These are phyloP conservation scores for Metarhizium rileyi DNA, from an alignment of 2,329 filamentous ascomycete species.

Conservation along the genomic window DNA sequence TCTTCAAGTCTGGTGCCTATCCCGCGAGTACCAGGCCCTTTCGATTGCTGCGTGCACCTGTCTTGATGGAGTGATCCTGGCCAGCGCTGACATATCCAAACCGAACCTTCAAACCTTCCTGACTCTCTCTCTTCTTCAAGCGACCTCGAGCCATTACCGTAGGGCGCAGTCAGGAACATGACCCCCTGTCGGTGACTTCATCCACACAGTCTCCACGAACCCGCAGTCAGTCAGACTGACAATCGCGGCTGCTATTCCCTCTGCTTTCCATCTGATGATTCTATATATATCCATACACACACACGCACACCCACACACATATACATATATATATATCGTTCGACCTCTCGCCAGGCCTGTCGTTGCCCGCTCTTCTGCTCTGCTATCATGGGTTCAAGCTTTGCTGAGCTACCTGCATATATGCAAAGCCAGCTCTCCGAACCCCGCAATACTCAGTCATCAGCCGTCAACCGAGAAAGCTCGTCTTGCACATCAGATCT, in stretches of 20 bases:
- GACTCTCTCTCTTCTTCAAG: background rate
- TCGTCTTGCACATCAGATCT: constrained; percentile 26
- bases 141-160: constrained; percentile 3
- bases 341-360: background rate
- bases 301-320: no score
- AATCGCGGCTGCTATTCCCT: background rate
- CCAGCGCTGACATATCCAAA: background rate
- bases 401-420: constrained; percentile 30
- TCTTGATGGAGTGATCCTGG: background rate
- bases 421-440: constrained; percentile 28
- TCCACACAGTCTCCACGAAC: constrained; percentile 6
- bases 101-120: no score
- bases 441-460: constrained; percentile 21
- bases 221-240: constrained; percentile 3
- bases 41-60: background rate
- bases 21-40: background rate
- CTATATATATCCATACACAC: no score
- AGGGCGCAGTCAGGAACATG: constrained; percentile 18
- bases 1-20: background rate
- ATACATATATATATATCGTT: constrained; percentile 30
- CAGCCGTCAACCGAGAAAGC: constrained; percentile 12
- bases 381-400: constrained; percentile 34
- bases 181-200: constrained; percentile 21
- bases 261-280: constrained; percentile 9
- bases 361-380: background rate